Evolutionary conservation across 257 asterid genomes (phyloP).

Genomic region (Rehmannia glutinosa): DNA sequence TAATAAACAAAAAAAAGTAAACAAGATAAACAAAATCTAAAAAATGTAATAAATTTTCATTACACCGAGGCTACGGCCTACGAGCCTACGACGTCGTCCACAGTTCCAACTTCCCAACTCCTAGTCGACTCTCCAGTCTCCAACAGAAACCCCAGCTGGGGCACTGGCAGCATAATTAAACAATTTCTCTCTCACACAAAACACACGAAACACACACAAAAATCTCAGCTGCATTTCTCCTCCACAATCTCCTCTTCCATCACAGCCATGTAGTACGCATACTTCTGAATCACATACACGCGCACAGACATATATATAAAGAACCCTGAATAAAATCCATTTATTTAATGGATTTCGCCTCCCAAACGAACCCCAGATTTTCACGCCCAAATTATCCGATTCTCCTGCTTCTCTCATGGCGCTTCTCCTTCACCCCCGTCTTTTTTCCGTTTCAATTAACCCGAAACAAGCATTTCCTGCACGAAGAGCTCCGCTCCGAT

Average conservation of each 20-base stretch:
- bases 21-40: too few species aligned
- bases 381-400: not conserved
- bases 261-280: constrained; percentile 26
- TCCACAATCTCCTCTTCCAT: constrained; percentile 46
- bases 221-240: constrained; percentile 46
- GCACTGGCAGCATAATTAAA: not conserved
- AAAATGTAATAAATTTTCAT: not conserved
- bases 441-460: constrained; percentile 24
- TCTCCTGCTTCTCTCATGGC: constrained; percentile 43
- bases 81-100: constrained; percentile 1
- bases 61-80: too few species aligned
- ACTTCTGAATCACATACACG: constrained; percentile 8
- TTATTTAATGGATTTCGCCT: constrained; percentile 38
- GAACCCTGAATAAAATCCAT: not conserved
- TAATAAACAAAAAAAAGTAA: too few species aligned
- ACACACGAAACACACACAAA: not conserved
- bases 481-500: constrained; percentile 14
- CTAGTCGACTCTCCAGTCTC: too few species aligned
- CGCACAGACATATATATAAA: not conserved
- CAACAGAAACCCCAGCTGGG: too few species aligned
- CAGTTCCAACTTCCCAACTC: not conserved
- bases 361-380: not conserved
- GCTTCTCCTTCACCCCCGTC: constrained; percentile 35
- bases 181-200: constrained; percentile 9
- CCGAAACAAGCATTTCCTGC: constrained; percentile 17